phyloP scores from a whole-genome alignment of 192 early-diverging fungal species.

The Coemansia asiatica region DNA sequence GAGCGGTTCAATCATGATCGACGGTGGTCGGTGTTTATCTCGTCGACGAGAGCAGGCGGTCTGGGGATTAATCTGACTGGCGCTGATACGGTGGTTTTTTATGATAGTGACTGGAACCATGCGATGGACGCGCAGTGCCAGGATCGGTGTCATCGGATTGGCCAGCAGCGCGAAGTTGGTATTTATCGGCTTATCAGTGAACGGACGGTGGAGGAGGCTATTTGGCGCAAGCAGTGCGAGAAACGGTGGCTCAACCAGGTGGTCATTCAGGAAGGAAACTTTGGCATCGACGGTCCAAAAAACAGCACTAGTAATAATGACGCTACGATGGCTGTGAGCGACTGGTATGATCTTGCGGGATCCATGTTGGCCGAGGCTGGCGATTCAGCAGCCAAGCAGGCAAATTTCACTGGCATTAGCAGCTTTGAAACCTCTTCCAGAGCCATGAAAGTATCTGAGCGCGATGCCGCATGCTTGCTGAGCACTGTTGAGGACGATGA shows the following conservation, averaged over 20 bases:
- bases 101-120: conserved; percentile 92
- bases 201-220: conserved; percentile 74
- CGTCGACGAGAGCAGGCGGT: conserved; percentile 92
- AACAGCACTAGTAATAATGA: not conserved
- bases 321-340: conserved; percentile 20
- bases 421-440: no score
- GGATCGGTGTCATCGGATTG: conserved; percentile 95
- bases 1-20: conserved; percentile 93
- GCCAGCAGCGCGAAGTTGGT: conserved; percentile 80
- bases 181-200: conserved; percentile 76
- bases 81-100: conserved; percentile 96
- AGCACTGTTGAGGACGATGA: conserved; percentile 40
- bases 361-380: conserved; percentile 26
- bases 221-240: conserved; percentile 75
- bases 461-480: conserved; percentile 15
- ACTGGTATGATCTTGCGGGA: conserved; percentile 47
- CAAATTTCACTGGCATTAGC: no score
- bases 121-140: conserved; percentile 96
- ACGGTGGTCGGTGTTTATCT: conserved; percentile 88
- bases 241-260: conserved; percentile 77
- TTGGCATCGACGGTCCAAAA: conserved; percentile 34
- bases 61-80: conserved; percentile 94
- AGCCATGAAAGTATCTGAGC: conserved; percentile 15
- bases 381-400: no score
- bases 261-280: conserved; percentile 77